Conservation (phyloP, 306 rosid genomes). For the Vachellia pachyceras region DNA sequence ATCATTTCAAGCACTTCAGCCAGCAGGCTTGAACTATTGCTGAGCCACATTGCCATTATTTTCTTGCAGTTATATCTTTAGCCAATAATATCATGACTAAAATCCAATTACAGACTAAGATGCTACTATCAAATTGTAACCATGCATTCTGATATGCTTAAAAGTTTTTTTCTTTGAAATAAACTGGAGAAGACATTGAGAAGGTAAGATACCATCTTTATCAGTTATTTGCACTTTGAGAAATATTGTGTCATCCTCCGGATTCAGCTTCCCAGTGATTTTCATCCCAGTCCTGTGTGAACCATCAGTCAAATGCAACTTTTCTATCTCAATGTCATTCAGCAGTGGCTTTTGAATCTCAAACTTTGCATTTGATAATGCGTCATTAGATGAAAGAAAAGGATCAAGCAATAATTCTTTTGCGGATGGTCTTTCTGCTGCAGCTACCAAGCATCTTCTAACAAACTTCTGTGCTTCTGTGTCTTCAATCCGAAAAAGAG, state of each 20-base stretch:
- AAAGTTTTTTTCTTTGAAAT: not conserved
- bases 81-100: not conserved
- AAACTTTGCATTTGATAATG: constrained; percentile 37
- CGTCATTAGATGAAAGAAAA: constrained; percentile 59
- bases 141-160: constrained; percentile 8
- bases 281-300: constrained; percentile 66
- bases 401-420: constrained; percentile 76
- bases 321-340: constrained; percentile 68
- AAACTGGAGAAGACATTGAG: not conserved
- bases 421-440: constrained; percentile 68
- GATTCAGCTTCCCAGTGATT: constrained; percentile 87
- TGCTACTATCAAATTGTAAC: not conserved
- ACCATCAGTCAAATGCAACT: constrained; percentile 48
- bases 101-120: not conserved
- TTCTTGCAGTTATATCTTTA: not conserved
- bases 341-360: constrained; percentile 66
- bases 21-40: constrained; percentile 6
- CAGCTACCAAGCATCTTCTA: constrained; percentile 72
- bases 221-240: constrained; percentile 77
- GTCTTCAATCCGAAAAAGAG: constrained; percentile 67
- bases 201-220: constrained; percentile 60
- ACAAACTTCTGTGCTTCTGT: constrained; percentile 67
- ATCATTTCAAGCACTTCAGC: constrained; percentile 25
- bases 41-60: not conserved
- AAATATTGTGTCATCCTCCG: constrained; percentile 72